These are phyloP conservation scores for Microglena sp. DNA, from an alignment of 139 green algal genomes.

Conservation along the genomic window DNA sequence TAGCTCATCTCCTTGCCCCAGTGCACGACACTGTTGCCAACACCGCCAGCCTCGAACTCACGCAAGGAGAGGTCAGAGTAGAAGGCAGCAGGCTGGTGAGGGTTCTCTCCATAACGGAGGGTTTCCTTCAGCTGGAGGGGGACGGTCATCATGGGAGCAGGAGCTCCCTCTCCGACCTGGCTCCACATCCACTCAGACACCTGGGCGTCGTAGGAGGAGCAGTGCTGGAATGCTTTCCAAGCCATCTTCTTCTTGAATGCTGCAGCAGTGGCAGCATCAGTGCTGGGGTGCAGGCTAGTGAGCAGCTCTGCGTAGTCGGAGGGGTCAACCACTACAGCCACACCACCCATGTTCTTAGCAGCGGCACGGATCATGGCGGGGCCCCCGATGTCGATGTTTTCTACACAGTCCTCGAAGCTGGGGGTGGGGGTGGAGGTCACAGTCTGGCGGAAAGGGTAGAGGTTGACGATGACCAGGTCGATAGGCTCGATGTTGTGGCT, in stretches of 20 bases:
- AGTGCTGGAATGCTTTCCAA: constrained; percentile 99
- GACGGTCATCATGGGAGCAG: constrained; percentile 63
- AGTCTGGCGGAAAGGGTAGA: constrained; percentile 85
- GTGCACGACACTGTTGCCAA: constrained; percentile 81
- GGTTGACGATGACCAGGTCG: constrained; percentile 88
- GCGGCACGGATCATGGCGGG: constrained; percentile 82
- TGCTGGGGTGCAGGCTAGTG: constrained; percentile 1
- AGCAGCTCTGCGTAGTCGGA: constrained; percentile 79
- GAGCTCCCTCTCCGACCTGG: constrained; percentile 46
- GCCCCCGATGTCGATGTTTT: constrained; percentile 93
- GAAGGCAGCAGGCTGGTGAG: constrained; percentile 93
- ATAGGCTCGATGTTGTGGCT: constrained; percentile 81
- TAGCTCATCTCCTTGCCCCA: constrained; percentile 70
- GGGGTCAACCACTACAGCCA: constrained; percentile 67
- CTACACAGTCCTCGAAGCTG: constrained; percentile 55
- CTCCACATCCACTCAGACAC: constrained; percentile 93
- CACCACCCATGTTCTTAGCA: constrained; percentile 64
- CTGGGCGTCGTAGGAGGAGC: too few relatives aligned
- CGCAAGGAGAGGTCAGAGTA: constrained; percentile 84
- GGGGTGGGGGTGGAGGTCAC: constrained; percentile 43
- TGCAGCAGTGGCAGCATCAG: constrained; percentile 7
- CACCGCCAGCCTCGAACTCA: constrained; percentile 64
- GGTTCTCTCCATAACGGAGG: constrained; percentile 96
- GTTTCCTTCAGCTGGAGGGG: constrained; percentile 63
- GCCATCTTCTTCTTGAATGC: constrained; percentile 70